A percentile compares a stretch with the other conserved stretches of the same genome.
Evolutionary conservation across 75 land plant genomes (phyloP).

Genomic region (Isoetes taiwanensis): DNA sequence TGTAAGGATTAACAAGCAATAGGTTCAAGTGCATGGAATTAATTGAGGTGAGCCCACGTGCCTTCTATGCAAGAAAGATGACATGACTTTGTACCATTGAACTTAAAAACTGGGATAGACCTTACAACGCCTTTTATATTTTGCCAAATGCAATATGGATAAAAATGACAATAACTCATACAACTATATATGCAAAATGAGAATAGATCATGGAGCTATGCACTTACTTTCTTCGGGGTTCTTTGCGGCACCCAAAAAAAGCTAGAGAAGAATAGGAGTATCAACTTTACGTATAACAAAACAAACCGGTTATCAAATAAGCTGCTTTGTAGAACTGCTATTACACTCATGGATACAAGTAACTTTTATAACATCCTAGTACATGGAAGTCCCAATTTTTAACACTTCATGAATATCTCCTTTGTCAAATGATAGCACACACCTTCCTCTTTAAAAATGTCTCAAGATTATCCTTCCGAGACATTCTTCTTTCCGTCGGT

Average conservation of each 20-base stretch:
- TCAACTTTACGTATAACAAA: conserved; percentile 11
- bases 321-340: background rate
- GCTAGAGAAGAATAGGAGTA: conserved; percentile 1
- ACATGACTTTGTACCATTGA: background rate
- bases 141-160: background rate
- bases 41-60: background rate
- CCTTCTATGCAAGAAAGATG: background rate
- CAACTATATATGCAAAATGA: too few relatives aligned
- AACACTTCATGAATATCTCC: background rate
- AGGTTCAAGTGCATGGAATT: too few relatives aligned
- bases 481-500: background rate
- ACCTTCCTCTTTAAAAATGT: background rate
- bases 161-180: background rate
- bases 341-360: background rate
- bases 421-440: background rate
- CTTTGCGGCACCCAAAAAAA: conserved; percentile 3
- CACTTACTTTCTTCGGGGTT: conserved; percentile 21
- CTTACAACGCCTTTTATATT: background rate
- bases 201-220: too few relatives aligned
- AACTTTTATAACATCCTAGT: background rate
- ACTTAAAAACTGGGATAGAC: background rate
- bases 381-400: background rate
- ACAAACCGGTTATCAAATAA: background rate
- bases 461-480: background rate
- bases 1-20: too few relatives aligned